Evolutionary conservation across 1,284 basidiomycete species (phyloP).

Genomic region (Meira nashicola): DNA sequence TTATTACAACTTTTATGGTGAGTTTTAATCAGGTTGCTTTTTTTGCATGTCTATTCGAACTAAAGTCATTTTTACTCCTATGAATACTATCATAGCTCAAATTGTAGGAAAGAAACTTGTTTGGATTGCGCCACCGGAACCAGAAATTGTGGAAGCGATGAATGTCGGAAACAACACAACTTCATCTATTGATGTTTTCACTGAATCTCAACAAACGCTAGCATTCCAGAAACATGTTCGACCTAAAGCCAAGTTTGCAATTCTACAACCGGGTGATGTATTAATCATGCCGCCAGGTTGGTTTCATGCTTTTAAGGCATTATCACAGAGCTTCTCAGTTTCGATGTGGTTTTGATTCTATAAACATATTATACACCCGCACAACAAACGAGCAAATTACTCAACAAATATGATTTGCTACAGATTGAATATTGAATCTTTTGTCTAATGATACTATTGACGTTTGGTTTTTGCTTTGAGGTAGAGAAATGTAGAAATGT

Average conservation of each 20-base stretch:
- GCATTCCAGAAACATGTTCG: constrained; percentile 15
- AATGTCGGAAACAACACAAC: background rate
- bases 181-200: constrained; percentile 5
- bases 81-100: constrained; percentile 68
- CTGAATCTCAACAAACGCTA: constrained; percentile 2
- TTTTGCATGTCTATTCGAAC: background rate
- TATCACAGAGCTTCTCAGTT: constrained; percentile 15
- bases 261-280: constrained; percentile 33
- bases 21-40: constrained; percentile 20
- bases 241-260: constrained; percentile 15
- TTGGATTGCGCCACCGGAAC: constrained; percentile 74
- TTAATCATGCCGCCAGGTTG: constrained; percentile 39
- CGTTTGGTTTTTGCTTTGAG: background rate
- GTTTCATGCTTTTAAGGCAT: constrained; percentile 33
- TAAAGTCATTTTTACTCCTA: no score
- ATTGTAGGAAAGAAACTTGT: constrained; percentile 80
- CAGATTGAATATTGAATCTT: no score
- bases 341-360: constrained; percentile 14
- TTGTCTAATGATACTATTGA: no score
- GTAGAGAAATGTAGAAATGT: background rate
- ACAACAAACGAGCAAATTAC: background rate
- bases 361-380: no score
- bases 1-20: constrained; percentile 85
- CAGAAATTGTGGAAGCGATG: background rate
- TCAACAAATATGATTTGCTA: background rate